Base-by-base conservation (phyloP, 139 green algal genomes). In the Coelastrella sp. region DNA sequence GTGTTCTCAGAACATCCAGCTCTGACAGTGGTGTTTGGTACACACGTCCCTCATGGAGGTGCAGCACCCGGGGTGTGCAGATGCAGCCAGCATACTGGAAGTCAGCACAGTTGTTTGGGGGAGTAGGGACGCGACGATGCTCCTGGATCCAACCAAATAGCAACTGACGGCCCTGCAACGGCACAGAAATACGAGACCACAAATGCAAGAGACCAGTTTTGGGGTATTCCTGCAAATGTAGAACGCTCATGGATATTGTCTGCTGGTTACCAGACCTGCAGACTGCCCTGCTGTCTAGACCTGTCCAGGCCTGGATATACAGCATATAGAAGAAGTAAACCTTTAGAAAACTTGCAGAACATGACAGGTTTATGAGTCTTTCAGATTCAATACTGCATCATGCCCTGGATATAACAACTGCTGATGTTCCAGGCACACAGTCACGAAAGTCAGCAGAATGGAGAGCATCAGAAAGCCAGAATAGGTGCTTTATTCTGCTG, bases 131-230 rank as follows among this genome's bases (percentile, higher is more conserved):
- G 3, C 91, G 88, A 20, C 95, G 91, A 60, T 95, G 89, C 92
- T 98, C 96, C 90, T 98, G 96, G 72, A 98, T 87, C 94, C 95
- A 98, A 9, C 94, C 96, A 93, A 93, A 97, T 80, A 98, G 63
- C 70, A 98, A 66, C 88, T 94, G 90, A 19, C 96, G 94, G n/a
- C 96, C 95, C 88, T 96, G 90, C 56, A 73, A 8, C 63, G 11
- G 63, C 4, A 70, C 14, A 12, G 63, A 12, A 15, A 70, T 15
- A 70, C 63, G n/a, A 70, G 63, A 12, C 12, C 4, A 1, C 63
- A 57, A 66, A 57, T 24, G 78, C 78, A 66, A 68, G 27, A 84
- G 35, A 27, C 6, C 3, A 78, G 20, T 1, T 35, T 17, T 4
- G 4, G 4, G 65, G 65, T 73, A 4, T 73, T 73, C 35, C 35